A percentile compares a stretch with the other conserved stretches of the same genome.
Conservation (phyloP, 2,329 filamentous ascomycete species). For the Tricladium varicosporioides region DNA sequence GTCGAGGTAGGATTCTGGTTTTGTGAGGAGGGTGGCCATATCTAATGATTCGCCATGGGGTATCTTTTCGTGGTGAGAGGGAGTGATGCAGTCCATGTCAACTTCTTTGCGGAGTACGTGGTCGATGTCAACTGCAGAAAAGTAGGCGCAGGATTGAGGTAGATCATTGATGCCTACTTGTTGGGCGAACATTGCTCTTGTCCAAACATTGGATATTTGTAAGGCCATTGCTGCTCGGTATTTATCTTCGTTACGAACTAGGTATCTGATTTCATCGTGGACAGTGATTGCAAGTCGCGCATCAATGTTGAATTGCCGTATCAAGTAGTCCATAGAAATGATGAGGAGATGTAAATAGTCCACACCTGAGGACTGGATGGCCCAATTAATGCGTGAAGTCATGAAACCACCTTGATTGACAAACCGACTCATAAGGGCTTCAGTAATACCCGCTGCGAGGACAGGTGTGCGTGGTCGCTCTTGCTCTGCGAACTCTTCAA, state of each 20-base stretch:
- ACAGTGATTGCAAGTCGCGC: conserved; percentile 90
- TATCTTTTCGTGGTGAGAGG: conserved; percentile 76
- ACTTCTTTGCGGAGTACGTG: conserved; percentile 96
- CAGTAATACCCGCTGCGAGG: conserved; percentile 90
- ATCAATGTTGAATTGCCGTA: conserved; percentile 77
- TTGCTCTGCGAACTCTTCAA: conserved; percentile 97
- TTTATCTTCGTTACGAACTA: conserved; percentile 80
- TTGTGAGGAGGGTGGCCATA: conserved; percentile 73
- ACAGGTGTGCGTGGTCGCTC: conserved; percentile 88
- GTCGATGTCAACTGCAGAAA: conserved; percentile 93
- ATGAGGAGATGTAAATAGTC: conserved; percentile 96
- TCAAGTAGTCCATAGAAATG: conserved; percentile 90
- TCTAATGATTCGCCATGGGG: conserved; percentile 84
- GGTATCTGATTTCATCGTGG: conserved; percentile 94
- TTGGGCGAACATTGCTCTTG: conserved; percentile 93
- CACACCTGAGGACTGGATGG: conserved; percentile 94
- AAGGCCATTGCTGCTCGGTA: conserved; percentile 90
- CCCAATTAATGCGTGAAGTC: conserved; percentile 97
- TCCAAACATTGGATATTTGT: conserved; percentile 94
- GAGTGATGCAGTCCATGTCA: conserved; percentile 95
- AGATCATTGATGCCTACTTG: conserved; percentile 95
- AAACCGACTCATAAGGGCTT: conserved; percentile 85
- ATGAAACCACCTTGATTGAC: conserved; percentile 89
- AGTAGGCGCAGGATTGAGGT: conserved; percentile 91
- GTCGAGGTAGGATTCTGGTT: conserved; percentile 66